Evolutionary conservation across 768 basidiomycete genomes (phyloP).

Genomic region (Mycena olivaceomarginata): DNA sequence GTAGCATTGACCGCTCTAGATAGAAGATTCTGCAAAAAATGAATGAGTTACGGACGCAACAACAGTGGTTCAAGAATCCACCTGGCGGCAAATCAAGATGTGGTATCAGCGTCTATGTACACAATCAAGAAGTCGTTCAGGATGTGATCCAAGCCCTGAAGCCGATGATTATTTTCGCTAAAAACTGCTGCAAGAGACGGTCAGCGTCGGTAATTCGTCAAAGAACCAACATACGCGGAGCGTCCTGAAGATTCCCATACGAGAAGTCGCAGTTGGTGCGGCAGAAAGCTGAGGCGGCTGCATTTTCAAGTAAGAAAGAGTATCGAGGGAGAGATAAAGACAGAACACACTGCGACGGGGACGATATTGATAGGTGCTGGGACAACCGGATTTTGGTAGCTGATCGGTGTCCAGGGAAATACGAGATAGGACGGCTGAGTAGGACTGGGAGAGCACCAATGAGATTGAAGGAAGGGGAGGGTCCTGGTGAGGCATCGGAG

Average conservation of each 20-base stretch:
- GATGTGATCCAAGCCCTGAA: conserved; percentile 3
- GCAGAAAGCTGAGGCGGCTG: neutral
- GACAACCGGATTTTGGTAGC: conserved; percentile 8
- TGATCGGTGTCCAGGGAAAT: conserved; percentile 25
- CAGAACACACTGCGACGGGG: neutral
- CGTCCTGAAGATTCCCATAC: neutral
- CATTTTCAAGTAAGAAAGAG: neutral
- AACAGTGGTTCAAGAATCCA: too few species aligned
- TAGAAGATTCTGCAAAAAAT: too few species aligned
- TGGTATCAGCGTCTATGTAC: neutral
- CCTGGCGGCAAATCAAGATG: too few species aligned
- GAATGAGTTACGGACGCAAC: too few species aligned
- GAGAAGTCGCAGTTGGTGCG: neutral
- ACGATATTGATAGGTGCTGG: neutral
- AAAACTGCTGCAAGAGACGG: neutral
- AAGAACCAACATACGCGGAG: neutral
- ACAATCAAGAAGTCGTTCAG: neutral
- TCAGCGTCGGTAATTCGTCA: neutral
- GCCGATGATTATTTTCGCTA: neutral
- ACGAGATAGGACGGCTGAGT: neutral
- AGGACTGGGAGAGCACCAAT: conserved; percentile 13
- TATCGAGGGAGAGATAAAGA: too few species aligned
- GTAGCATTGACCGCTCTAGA: too few species aligned
- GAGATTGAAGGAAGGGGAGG: conserved; percentile 19
- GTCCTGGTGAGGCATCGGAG: conserved; percentile 5